Base-by-base conservation (phyloP, 345 rosid genomes). In the Erucastrum elatum region DNA sequence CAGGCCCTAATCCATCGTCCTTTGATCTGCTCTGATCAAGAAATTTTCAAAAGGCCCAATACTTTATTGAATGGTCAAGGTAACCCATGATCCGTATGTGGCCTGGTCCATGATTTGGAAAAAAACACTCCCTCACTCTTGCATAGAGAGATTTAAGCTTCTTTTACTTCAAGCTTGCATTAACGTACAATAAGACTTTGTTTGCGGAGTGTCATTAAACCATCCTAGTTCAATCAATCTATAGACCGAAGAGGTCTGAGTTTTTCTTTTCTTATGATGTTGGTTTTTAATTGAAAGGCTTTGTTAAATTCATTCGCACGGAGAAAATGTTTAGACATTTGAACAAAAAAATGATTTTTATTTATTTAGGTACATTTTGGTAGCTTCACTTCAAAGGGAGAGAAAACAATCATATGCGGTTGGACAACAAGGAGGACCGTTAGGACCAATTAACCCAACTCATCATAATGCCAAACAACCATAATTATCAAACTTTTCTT, bases 311-410 rank as follows among this genome's bases (percentile, higher is more conserved):
- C 11, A 3, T 63, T 63, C 21, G 25, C 3, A 33, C 0, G 44
- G 44, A 31, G 1, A 31, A 63, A 63, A n/a, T 31, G 11, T n/a
- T 12, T 31, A n/a, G 6, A n/a, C 25, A 1, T 10, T n/a, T 21
- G 21, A 15, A 33, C 15, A 64, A 61, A 68, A 46, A 27, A 68
- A 13, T 8, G 15, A n/a, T 51, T 68, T 68, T 39, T 39, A 30
- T 21, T 8, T 65, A 8, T 4, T 35, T 51, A 21, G 21, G 16
- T 12, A 63, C 35, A 21, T n/a, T 13, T 67, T 16, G 77, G 56
- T 78, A n/a, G 64, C 77, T 72, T 79, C 31, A 26, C 41, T 73
- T 67, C 46, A 49, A 79, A 79, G 82, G 55, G 6, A 72, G 17
- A 21, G 8, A 59, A 21, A 17, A 63, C 6, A 62, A 65, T 35